phyloP scores from a whole-genome alignment of 176 grass and related monocot genomes.

The Hsuehochloa calcarea region DNA sequence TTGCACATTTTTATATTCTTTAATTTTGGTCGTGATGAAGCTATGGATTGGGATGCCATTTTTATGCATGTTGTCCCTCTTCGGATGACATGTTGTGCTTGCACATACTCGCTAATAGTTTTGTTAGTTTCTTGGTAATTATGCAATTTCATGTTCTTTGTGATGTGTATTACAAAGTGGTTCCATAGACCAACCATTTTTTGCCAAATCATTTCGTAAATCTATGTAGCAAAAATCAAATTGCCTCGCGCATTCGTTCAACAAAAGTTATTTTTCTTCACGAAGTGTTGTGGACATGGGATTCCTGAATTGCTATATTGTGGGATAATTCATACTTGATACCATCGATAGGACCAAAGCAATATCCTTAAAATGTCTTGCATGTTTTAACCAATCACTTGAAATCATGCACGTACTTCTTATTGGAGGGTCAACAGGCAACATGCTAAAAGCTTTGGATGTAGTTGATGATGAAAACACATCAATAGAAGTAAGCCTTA shows the following conservation, averaged over 20 bases:
- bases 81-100: background rate
- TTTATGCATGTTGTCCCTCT: background rate
- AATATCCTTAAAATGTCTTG: conserved; percentile 9
- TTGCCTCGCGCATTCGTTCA: background rate
- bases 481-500: conserved; percentile 60
- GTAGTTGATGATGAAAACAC: conserved; percentile 71
- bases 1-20: conserved; percentile 24
- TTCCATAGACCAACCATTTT: background rate
- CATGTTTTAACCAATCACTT: conserved; percentile 1
- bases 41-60: background rate
- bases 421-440: conserved; percentile 95
- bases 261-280: background rate
- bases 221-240: background rate
- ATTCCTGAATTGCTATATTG: background rate
- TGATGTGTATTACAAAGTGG: background rate
- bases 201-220: conserved; percentile 3
- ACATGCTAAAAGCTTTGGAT: conserved; percentile 92
- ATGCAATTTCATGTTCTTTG: background rate
- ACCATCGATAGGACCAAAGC: background rate
- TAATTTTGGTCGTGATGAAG: background rate
- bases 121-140: background rate
- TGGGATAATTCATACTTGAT: background rate
- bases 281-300: background rate
- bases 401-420: conserved; percentile 64
- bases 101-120: background rate